Evolutionary conservation across 345 rosid species (phyloP).

Genomic region (Salix udensis): DNA sequence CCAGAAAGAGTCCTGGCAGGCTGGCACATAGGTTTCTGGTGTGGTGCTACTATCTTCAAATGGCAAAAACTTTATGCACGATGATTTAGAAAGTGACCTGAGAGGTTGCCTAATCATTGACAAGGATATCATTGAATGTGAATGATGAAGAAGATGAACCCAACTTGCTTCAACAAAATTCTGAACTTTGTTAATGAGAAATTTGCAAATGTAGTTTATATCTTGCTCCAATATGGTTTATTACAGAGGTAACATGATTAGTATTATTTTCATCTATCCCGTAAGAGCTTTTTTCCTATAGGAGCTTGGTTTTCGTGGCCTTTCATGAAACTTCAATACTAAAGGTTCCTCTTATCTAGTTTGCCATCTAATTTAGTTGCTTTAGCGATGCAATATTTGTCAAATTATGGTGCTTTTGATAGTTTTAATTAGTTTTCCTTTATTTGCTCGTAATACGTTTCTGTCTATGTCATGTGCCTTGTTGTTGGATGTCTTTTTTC

Average conservation of each 20-base stretch:
- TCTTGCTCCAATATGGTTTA: slow-evolving; percentile 68
- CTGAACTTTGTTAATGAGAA: slow-evolving; percentile 33
- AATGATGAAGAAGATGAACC: slow-evolving; percentile 30
- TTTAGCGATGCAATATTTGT: slow-evolving; percentile 42
- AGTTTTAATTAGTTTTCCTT: too few species aligned
- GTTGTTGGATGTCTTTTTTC: not conserved
- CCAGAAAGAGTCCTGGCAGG: not conserved
- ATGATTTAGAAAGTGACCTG: too few species aligned
- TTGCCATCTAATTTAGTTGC: slow-evolving; percentile 4
- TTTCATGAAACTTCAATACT: not conserved
- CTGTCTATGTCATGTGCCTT: not conserved
- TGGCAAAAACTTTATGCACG: not conserved
- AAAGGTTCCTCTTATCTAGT: not conserved
- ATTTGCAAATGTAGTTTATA: slow-evolving; percentile 44
- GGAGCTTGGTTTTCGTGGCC: not conserved
- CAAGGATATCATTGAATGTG: slow-evolving; percentile 4
- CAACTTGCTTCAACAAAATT: slow-evolving; percentile 11
- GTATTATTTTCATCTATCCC: not conserved
- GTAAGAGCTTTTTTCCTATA: not conserved
- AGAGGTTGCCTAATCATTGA: too few species aligned
- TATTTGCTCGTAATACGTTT: too few species aligned
- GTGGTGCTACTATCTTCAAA: not conserved
- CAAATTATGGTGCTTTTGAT: slow-evolving; percentile 18
- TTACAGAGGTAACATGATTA: slow-evolving; percentile 43
- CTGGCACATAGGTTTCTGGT: too few species aligned